Base-by-base conservation (phyloP, 805 yeast species). In the Myxozyma mucilagina region DNA sequence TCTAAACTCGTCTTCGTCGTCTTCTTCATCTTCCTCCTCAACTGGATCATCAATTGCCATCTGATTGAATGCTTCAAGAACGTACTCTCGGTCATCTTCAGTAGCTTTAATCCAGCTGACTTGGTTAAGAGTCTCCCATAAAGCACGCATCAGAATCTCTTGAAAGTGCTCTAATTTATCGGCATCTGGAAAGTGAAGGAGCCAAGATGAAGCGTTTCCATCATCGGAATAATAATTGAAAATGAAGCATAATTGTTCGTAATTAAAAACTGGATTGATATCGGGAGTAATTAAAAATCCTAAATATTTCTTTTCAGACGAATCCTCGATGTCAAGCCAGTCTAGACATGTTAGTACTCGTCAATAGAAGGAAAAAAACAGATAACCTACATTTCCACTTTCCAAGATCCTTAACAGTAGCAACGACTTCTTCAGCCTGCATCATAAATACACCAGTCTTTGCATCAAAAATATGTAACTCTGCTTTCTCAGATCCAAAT, bases 231-330 rank as follows among this genome's bases (percentile, higher is more conserved):
- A 75, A 64, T 82, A 79, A 71, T 88, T 87, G 79, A 89, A 90
- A 13, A 87, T 80, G 66, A 90, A 87, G 0, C 89, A 79, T 13
- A 72, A 65, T 36, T 80, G 75, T 60, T 80, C 84, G 63, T 77
- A 79, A 69, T 86, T 84, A 70, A 89, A 86, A n/a, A 81, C 78
- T 1, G 94, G 90, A 69, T 82, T 85, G 73, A 90, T 75, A 34
- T 79, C 78, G 11, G 82, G 78, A 10, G 76, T 70, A 24, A 87
- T 71, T 3, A 70, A 71, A 4, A 79, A 72, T 1, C 81, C 82
- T 4, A 84, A 61, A 20, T 76, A 57, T 1, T 71, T 66, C 4
- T 70, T 68, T 1, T 67, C 45, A 5, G n/a, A 67, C 4, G 68
- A 61, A 0, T 69, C 59, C 4, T 71, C 69, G 8, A 86, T 74